Conservation (phyloP, 2,329 filamentous ascomycete genomes). For the Diaporthe sp. region DNA sequence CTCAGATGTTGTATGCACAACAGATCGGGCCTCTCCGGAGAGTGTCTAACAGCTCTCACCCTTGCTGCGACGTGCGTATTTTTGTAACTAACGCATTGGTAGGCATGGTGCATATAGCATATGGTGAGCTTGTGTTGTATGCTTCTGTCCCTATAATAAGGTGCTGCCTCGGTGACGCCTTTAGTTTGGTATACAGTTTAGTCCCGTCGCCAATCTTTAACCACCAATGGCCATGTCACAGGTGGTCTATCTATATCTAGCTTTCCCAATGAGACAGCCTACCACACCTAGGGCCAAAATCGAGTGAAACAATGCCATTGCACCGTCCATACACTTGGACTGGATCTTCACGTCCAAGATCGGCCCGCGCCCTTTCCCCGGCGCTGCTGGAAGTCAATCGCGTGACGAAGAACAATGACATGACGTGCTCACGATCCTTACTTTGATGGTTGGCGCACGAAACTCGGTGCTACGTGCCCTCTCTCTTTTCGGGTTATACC, state of each 20-base stretch:
- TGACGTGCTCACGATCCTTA: not conserved
- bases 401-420: constrained; percentile 5
- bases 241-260: not conserved
- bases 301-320: constrained; percentile 11
- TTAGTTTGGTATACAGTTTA: constrained; percentile 18
- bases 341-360: not conserved
- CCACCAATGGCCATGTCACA: not conserved
- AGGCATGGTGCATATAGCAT: not conserved
- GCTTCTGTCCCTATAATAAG: not conserved
- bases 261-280: constrained; percentile 17
- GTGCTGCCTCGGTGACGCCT: not conserved
- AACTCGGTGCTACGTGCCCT: constrained; percentile 5
- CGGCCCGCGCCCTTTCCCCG: constrained; percentile 2
- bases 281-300: constrained; percentile 9
- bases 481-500: constrained; percentile 5
- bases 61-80: not conserved
- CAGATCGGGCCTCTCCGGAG: not conserved
- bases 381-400: not conserved
- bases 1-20: not conserved
- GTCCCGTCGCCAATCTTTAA: not conserved
- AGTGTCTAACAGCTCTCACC: not conserved
- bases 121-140: not conserved
- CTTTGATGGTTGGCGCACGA: not conserved
- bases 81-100: not conserved
- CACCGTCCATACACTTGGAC: not conserved